These are phyloP conservation scores for Termitomyces sp. DNA, from an alignment of 768 basidiomycete genomes.

Conservation along the genomic window DNA sequence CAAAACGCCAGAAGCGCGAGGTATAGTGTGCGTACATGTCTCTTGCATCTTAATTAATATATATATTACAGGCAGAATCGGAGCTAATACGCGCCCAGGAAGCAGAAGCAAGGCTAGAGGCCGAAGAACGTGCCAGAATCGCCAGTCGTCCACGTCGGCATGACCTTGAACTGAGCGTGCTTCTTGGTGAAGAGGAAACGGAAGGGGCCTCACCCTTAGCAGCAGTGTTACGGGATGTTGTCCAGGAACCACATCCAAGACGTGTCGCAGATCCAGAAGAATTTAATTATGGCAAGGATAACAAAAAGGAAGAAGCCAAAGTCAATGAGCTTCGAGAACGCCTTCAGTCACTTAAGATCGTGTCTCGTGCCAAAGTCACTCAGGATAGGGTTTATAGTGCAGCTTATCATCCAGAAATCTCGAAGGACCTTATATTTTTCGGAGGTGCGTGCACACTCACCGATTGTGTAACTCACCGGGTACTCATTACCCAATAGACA, in stretches of 20 bases:
- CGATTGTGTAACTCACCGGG: background rate
- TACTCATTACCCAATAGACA: slow-evolving; percentile 45
- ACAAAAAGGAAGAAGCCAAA: slow-evolving; percentile 42
- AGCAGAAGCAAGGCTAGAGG: slow-evolving; percentile 58
- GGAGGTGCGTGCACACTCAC: slow-evolving; percentile 49
- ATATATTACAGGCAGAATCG: slow-evolving; percentile 39
- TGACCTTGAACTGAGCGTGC: slow-evolving; percentile 54
- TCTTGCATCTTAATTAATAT: background rate
- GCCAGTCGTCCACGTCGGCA: slow-evolving; percentile 69
- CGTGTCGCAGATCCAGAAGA: slow-evolving; percentile 44
- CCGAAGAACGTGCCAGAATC: slow-evolving; percentile 56
- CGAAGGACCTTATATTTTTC: slow-evolving; percentile 84
- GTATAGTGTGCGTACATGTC: slow-evolving; percentile 22
- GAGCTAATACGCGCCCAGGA: slow-evolving; percentile 47
- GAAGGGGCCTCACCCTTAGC: slow-evolving; percentile 46
- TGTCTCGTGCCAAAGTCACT: slow-evolving; percentile 79
- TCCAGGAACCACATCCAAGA: slow-evolving; percentile 32
- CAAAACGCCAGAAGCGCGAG: slow-evolving; percentile 63
- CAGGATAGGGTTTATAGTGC: slow-evolving; percentile 72
- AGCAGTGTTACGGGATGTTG: slow-evolving; percentile 36
- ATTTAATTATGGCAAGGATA: slow-evolving; percentile 45
- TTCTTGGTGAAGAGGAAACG: slow-evolving; percentile 49
- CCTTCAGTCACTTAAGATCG: slow-evolving; percentile 55
- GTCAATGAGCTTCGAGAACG: slow-evolving; percentile 50
- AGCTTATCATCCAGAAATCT: slow-evolving; percentile 75